Evolutionary conservation across 2,329 filamentous ascomycete genomes (phyloP).

Genomic region (Macroventuria anomochaeta): DNA sequence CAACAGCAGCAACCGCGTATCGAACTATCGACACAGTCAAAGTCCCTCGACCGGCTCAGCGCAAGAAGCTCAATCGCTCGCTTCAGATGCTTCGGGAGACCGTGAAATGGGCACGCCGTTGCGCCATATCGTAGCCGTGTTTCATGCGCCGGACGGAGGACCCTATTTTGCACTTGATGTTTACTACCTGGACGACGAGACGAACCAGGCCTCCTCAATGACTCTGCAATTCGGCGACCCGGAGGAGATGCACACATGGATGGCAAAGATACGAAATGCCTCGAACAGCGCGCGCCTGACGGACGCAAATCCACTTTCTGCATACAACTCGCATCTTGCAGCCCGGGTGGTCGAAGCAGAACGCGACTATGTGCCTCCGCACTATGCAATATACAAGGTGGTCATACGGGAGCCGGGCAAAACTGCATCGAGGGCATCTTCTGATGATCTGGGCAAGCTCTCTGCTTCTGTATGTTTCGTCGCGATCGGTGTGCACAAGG

Average conservation of each 20-base stretch:
- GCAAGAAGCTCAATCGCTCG: conserved; percentile 61
- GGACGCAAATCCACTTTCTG: conserved; percentile 61
- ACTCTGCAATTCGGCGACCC: conserved; percentile 69
- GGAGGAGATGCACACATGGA: conserved; percentile 70
- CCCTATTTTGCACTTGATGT: conserved; percentile 72
- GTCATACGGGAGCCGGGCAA: conserved; percentile 68
- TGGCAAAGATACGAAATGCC: conserved; percentile 66
- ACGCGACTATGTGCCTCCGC: conserved; percentile 70
- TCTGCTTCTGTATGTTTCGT: conserved; percentile 71
- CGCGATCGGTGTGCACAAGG: conserved; percentile 71
- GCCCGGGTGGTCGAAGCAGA: conserved; percentile 68
- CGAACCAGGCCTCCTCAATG: conserved; percentile 65
- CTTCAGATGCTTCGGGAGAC: conserved; percentile 58
- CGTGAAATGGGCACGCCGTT: conserved; percentile 65
- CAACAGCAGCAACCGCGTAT: conserved; percentile 46
- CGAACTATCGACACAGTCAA: conserved; percentile 61
- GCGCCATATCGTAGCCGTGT: conserved; percentile 71
- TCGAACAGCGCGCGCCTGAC: conserved; percentile 62
- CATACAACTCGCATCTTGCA: conserved; percentile 67
- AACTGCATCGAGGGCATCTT: conserved; percentile 62
- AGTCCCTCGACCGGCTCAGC: conserved; percentile 66
- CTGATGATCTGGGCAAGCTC: conserved; percentile 70
- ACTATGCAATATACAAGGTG: conserved; percentile 73
- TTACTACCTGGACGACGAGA: conserved; percentile 70
- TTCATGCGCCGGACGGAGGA: conserved; percentile 70